These are phyloP conservation scores for Kurtzmaniella quercitrusa DNA, from an alignment of 1,139 yeast genomes.

Conservation along the genomic window DNA sequence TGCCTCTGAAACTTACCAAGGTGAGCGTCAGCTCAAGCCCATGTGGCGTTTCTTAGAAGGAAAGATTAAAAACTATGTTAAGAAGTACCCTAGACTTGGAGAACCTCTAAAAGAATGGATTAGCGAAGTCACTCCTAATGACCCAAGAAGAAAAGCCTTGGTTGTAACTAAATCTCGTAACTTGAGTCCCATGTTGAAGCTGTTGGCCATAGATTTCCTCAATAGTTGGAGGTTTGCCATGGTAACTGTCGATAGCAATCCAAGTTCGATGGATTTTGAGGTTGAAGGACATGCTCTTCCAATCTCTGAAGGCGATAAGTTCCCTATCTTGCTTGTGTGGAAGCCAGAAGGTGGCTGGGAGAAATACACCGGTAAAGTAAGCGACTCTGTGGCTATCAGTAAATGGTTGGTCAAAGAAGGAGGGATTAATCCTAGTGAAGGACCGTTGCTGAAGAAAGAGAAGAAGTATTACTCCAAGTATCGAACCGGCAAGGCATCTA, in stretches of 20 bases:
- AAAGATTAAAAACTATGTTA: conserved; percentile 70
- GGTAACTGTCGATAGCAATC: conserved; percentile 11
- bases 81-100: conserved; percentile 34
- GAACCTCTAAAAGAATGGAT: conserved; percentile 11
- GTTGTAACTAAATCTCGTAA: conserved; percentile 43
- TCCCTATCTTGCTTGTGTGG: conserved; percentile 29
- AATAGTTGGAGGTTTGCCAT: conserved; percentile 26
- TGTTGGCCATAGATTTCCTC: conserved; percentile 73
- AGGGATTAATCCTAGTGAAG: conserved; percentile 32
- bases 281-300: conserved; percentile 20
- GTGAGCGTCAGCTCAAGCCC: conserved; percentile 60
- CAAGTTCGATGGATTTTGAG: conserved; percentile 8
- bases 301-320: conserved; percentile 12
- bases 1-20: conserved; percentile 62
- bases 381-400: conserved; percentile 27
- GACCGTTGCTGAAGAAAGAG: conserved; percentile 35
- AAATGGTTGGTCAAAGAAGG: conserved; percentile 32
- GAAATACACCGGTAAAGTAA: conserved; percentile 20
- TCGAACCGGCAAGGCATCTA: conserved; percentile 21
- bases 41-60: conserved; percentile 56
- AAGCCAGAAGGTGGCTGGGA: conserved; percentile 20
- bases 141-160: conserved; percentile 25
- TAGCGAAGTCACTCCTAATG: conserved; percentile 6
- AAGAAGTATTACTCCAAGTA: conserved; percentile 25
- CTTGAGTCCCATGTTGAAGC: conserved; percentile 61